Evolutionary conservation across 257 asterid genomes (phyloP).

Genomic region (Salvia hispanica): DNA sequence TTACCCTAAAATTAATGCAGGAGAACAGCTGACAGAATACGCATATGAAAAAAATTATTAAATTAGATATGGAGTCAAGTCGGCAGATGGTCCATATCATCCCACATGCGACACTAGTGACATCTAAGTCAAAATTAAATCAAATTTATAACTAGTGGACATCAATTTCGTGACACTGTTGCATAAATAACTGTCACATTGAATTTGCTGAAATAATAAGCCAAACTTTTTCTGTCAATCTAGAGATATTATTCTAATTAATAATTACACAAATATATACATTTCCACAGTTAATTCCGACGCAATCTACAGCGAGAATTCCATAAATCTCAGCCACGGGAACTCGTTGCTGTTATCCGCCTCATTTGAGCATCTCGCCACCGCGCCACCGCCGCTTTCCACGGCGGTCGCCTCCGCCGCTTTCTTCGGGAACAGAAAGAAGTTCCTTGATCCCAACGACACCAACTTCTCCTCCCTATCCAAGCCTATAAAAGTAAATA

Average conservation of each 20-base stretch:
- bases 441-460: constrained; percentile 78
- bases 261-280: constrained; percentile 5
- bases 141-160: constrained; percentile 19
- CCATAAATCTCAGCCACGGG: constrained; percentile 69
- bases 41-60: too few species aligned
- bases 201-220: background rate
- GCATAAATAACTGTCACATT: constrained; percentile 6
- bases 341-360: constrained; percentile 45
- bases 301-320: constrained; percentile 47
- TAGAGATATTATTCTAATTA: background rate
- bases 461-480: constrained; percentile 59
- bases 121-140: background rate
- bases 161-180: background rate
- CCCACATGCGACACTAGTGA: constrained; percentile 18
- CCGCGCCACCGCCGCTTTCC: constrained; percentile 21
- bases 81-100: constrained; percentile 13
- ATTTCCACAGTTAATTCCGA: constrained; percentile 7
- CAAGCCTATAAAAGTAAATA: constrained; percentile 51
- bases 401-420: constrained; percentile 24
- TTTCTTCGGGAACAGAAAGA: constrained; percentile 59
- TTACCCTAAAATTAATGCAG: too few species aligned
- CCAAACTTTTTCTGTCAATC: background rate
- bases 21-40: too few species aligned
- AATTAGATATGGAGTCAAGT: background rate
- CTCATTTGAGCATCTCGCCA: constrained; percentile 56